Conservation (phyloP, 2,329 filamentous ascomycete genomes). For the Phyllosticta citriasiana region DNA sequence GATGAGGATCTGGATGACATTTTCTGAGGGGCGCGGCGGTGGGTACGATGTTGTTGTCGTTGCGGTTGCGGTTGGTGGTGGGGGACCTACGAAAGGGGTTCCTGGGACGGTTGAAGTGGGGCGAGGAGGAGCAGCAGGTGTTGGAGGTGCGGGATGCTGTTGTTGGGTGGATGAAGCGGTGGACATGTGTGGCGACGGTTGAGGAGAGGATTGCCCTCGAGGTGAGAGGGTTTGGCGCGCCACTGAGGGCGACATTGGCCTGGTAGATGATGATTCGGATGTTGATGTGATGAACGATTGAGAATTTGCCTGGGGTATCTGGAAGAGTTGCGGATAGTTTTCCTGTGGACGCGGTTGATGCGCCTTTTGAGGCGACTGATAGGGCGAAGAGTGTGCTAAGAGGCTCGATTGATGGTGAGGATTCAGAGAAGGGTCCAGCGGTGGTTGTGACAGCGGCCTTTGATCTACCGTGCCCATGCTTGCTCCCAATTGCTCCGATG, state of each 20-base stretch:
- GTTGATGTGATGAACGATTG: not conserved
- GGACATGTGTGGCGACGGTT: not conserved
- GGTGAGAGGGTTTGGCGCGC: not conserved
- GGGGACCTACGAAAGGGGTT: not conserved
- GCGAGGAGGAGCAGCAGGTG: not conserved
- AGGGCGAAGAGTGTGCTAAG: not conserved
- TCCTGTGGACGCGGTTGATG: not conserved
- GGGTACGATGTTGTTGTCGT: not conserved
- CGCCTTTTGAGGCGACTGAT: not conserved
- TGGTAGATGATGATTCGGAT: not conserved
- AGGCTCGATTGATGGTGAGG: not conserved
- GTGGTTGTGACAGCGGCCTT: constrained; percentile 8
- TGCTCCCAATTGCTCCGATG: not conserved
- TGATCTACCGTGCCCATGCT: constrained; percentile 9
- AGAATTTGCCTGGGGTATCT: not conserved
- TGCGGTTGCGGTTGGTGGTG: not conserved
- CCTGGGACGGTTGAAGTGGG: not conserved
- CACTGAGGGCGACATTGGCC: not conserved
- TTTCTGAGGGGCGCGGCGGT: not conserved
- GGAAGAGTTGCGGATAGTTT: not conserved
- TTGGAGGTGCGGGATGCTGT: not conserved
- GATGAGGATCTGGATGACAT: constrained; percentile 9
- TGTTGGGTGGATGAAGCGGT: not conserved
- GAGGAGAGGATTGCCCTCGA: not conserved
- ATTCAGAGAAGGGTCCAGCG: constrained; percentile 1